Conservation (phyloP, 495 filamentous ascomycete species). For the Hypoxylon trugodes region DNA sequence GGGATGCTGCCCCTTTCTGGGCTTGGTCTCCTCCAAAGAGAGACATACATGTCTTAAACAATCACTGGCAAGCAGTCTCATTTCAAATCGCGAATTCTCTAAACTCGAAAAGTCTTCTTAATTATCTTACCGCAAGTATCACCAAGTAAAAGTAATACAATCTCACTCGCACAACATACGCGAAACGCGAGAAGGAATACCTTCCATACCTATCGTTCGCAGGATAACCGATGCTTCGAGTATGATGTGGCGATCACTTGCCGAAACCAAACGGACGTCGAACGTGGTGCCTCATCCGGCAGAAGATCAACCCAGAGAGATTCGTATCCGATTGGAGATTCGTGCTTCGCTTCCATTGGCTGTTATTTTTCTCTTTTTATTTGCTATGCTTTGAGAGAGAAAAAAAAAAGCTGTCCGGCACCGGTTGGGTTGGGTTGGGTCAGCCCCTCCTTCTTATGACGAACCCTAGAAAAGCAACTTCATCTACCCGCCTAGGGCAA, state of each 20-base stretch:
- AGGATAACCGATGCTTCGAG: background rate
- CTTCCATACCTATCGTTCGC: background rate
- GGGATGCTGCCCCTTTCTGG: too few species aligned
- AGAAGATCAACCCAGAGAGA: conserved; percentile 2
- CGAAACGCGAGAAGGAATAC: too few species aligned
- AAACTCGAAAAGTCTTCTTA: too few species aligned
- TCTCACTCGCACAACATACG: too few species aligned
- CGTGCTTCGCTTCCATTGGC: conserved; percentile 6
- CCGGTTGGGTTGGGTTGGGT: too few species aligned
- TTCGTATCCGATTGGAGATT: conserved; percentile 10
- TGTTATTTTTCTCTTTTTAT: background rate
- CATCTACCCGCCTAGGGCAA: background rate
- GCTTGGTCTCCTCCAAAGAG: too few species aligned
- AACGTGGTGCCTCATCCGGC: background rate
- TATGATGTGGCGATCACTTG: background rate
- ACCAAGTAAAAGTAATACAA: too few species aligned
- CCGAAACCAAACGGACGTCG: background rate
- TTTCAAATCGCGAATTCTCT: too few species aligned
- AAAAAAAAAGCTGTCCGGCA: conserved; percentile 3
- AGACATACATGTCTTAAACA: too few species aligned
- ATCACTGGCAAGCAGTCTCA: too few species aligned
- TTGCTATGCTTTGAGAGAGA: background rate
- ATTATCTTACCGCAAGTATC: too few species aligned
- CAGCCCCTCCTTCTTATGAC: too few species aligned
- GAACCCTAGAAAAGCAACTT: conserved; percentile 6